These are phyloP conservation scores for Ogataea degrootiae DNA, from an alignment of 805 yeast species.

Conservation along the genomic window DNA sequence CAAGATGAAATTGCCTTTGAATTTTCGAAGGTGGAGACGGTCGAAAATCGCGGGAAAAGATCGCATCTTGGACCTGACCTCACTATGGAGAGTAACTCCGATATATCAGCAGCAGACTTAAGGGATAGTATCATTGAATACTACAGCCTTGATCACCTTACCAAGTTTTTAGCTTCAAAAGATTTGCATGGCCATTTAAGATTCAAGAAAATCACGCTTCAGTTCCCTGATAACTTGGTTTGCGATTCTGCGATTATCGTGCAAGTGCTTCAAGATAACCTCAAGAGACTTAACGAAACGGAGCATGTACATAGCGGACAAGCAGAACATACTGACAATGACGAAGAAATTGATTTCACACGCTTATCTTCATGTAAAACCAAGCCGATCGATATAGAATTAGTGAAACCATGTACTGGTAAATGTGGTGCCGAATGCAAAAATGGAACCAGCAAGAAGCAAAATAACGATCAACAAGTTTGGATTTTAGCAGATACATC, in stretches of 20 bases:
- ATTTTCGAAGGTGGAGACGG: constrained; percentile 37
- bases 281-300: constrained; percentile 14
- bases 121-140: constrained; percentile 37
- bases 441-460: constrained; percentile 10
- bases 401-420: constrained; percentile 22
- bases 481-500: constrained; percentile 95
- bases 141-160: constrained; percentile 42
- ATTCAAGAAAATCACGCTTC: constrained; percentile 64
- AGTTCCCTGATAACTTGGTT: constrained; percentile 81
- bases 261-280: constrained; percentile 43
- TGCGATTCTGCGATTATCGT: constrained; percentile 74
- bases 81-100: constrained; percentile 17
- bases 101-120: constrained; percentile 25
- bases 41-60: constrained; percentile 10
- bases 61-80: constrained; percentile 25
- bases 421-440: constrained; percentile 26
- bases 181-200: constrained; percentile 23
- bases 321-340: not conserved
- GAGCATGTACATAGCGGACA: constrained; percentile 6
- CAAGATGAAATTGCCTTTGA: constrained; percentile 58
- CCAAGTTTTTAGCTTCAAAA: constrained; percentile 22
- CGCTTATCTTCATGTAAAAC: not conserved
- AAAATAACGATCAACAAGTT: constrained; percentile 32
- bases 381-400: constrained; percentile 20
- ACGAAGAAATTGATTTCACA: constrained; percentile 9